phyloP scores from a whole-genome alignment of 805 yeast species.

The Blastobotrys peoriensis region DNA sequence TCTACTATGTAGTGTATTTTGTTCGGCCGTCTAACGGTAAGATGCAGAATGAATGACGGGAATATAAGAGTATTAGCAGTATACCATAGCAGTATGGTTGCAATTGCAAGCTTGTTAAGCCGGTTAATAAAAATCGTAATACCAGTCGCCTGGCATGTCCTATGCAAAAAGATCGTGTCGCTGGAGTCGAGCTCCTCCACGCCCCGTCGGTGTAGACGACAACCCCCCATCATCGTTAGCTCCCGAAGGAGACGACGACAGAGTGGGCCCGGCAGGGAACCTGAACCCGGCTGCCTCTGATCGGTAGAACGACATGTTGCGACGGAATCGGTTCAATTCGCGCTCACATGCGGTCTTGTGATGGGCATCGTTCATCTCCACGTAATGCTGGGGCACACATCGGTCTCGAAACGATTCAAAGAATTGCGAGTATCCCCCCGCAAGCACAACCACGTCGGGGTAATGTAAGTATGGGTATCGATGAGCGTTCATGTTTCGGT shows the following conservation, averaged over 20 bases:
- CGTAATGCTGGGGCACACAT: conserved; percentile 73
- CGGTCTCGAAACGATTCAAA: conserved; percentile 50
- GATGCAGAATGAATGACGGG: too few species aligned
- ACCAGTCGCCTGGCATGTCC: too few species aligned
- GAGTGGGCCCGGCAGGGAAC: not conserved
- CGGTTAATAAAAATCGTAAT: too few species aligned
- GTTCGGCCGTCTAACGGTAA: too few species aligned
- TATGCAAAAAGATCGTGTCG: too few species aligned
- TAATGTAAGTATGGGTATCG: conserved; percentile 75
- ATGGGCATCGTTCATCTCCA: conserved; percentile 71
- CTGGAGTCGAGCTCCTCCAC: too few species aligned
- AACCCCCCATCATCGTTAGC: not conserved
- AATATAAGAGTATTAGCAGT: too few species aligned
- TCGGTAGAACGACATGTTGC: conserved; percentile 32
- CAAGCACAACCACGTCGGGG: conserved; percentile 83
- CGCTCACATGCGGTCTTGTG: conserved; percentile 45
- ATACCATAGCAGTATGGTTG: too few species aligned
- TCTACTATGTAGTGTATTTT: too few species aligned
- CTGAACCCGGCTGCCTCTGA: conserved; percentile 13
- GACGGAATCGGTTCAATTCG: conserved; percentile 48
- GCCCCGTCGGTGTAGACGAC: not conserved
- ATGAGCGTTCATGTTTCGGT: conserved; percentile 65
- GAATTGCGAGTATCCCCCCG: conserved; percentile 87
- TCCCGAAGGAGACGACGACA: conserved; percentile 1
- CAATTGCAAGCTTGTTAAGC: too few species aligned